Evolutionary conservation across 768 basidiomycete species (phyloP).

Genomic region (Aureoboletus auriporus): DNA sequence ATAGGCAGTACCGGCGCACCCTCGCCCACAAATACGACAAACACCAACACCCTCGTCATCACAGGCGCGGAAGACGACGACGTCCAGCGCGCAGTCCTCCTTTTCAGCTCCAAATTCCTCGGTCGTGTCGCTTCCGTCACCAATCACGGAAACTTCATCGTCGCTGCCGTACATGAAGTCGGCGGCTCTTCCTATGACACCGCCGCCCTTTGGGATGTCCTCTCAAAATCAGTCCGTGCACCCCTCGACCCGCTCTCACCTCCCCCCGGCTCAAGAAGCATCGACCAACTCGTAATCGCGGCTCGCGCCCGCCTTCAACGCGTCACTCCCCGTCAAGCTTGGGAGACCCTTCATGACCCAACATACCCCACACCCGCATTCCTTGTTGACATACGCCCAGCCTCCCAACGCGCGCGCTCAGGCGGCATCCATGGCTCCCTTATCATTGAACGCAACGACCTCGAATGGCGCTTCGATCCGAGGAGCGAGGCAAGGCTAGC

Average conservation of each 20-base stretch:
- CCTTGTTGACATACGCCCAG: constrained; percentile 75
- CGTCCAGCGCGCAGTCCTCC: constrained; percentile 63
- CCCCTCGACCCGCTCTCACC: constrained; percentile 60
- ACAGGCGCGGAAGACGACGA: constrained; percentile 51
- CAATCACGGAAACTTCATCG: constrained; percentile 32
- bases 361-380: constrained; percentile 58
- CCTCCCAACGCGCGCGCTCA: constrained; percentile 49
- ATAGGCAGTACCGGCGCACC: constrained; percentile 46
- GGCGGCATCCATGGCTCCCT: constrained; percentile 68
- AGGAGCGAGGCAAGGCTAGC: constrained; percentile 52
- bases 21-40: constrained; percentile 20
- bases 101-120: constrained; percentile 66
- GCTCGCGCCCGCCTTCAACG: constrained; percentile 65
- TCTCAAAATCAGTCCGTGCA: constrained; percentile 55
- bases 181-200: constrained; percentile 57
- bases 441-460: constrained; percentile 68
- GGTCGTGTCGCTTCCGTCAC: constrained; percentile 46
- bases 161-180: constrained; percentile 52
- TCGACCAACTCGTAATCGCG: constrained; percentile 52
- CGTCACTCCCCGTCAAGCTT: constrained; percentile 56
- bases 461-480: constrained; percentile 83
- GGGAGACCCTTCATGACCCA: constrained; percentile 52
- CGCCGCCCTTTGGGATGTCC: constrained; percentile 63
- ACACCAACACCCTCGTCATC: constrained; percentile 50
- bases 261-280: constrained; percentile 61